Evolutionary conservation across 179 eudicot genomes (phyloP), one percentile per base, ranked within the genome.

Genomic region (Spergularia azorica): DNA sequence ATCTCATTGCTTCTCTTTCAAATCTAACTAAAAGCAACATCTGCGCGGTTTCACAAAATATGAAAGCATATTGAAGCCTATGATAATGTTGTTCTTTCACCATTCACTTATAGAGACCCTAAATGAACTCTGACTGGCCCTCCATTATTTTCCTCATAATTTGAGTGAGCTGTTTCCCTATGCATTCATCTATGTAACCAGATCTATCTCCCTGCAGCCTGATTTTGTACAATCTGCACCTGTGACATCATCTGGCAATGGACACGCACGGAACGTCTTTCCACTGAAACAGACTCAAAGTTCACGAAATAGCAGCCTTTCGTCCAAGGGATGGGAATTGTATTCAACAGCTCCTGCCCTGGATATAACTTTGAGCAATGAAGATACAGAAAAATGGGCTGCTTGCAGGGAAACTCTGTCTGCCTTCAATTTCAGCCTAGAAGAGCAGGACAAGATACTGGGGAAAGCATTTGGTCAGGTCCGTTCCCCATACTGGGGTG

Each of bases 401-500:
- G 84, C 90, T 65, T 88, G 90, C 70, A 87, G 83, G 76, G 84
- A 86, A 80, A 87, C 85, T 55, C 84, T 96, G 3, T 89, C 92
- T 1, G 59, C 69, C 71, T 91, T 89, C 70, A 75, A 79, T 26
- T 92, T 96, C 61, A 83, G 76, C 67, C 68, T 57, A 3, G 96
- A 96, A 48, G 99, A 94, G 65, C 89, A 85, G 80, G 92, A 90
- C 79, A 91, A 88, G 80, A 94, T 94, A 59, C 85, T 94, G 0
- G 94, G 93, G 39, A 96, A 96, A 84, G 99, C 99, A 54, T 96
- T 94, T 79, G 99, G 99, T 46, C 86, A 85, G 26, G 74, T 94
- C 56, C 96, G 81, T 46, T 94, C 98, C 1, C 98, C 99, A 18
- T 96, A 94, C 58, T 96, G 99, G 99, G 89, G 94, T 2, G 97